These are phyloP conservation scores for Penicillium occitanis DNA, from an alignment of 2,329 filamentous ascomycete genomes.

Conservation along the genomic window DNA sequence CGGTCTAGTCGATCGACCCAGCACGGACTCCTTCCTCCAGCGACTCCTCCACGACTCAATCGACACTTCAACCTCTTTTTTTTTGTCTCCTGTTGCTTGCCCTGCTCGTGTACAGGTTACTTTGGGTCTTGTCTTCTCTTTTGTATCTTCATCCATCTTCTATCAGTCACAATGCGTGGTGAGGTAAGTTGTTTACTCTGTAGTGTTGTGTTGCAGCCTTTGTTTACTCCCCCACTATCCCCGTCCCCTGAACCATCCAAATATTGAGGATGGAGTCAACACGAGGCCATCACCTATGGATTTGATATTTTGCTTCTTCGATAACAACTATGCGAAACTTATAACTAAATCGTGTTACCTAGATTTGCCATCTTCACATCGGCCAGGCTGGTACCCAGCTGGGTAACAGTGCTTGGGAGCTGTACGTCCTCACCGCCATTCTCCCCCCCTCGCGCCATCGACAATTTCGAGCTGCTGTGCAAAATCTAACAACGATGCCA, in stretches of 20 bases:
- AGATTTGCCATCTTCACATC: conserved; percentile 68
- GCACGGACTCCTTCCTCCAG: conserved; percentile 3
- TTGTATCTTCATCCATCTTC: not conserved
- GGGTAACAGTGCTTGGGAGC: conserved; percentile 68
- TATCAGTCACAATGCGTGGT: conserved; percentile 22
- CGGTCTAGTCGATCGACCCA: conserved; percentile 1
- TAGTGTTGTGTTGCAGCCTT: conserved; percentile 2
- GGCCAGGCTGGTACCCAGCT: conserved; percentile 68
- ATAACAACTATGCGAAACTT: not conserved
- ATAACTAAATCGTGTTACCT: conserved; percentile 12
- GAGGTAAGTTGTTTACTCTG: conserved; percentile 17
- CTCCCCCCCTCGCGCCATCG: conserved; percentile 17
- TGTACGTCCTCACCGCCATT: conserved; percentile 53
- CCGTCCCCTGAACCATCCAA: conserved; percentile 20
- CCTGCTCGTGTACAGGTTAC: conserved; percentile 5
- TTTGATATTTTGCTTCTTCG: not conserved
- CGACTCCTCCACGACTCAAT: not conserved
- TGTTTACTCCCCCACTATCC: conserved; percentile 20
- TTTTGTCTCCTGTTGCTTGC: not conserved
- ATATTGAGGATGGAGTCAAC: not conserved
- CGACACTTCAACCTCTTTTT: not conserved
- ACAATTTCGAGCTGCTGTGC: not conserved
- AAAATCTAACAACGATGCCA: conserved; percentile 12
- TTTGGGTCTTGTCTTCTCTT: not conserved
- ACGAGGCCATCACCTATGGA: not conserved